Base-by-base conservation (phyloP, 2,329 filamentous ascomycete species). In the Cladosporium velox region DNA sequence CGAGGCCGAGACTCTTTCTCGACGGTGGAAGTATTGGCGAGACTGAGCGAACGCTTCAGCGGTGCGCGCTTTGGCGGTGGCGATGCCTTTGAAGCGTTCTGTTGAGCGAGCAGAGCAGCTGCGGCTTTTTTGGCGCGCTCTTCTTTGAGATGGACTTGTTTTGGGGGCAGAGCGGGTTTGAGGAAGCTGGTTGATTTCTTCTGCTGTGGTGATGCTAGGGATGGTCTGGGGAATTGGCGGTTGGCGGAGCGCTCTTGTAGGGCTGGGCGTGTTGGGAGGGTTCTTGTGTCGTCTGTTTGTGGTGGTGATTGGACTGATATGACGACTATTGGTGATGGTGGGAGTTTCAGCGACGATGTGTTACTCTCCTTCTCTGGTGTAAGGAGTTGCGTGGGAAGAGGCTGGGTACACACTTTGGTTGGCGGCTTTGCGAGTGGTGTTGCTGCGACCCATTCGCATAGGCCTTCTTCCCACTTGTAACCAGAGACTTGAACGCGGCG, bases 401-500 rank as follows among this genome's bases (percentile, higher is more conserved):
- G 1, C 6, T 32, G 28, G 21, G 1, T 1, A 15, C 1, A 2
- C 1, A n/a, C 28, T 21, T 34, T 18, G 24, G 52, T 30, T 30
- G n/a, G 28, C 18, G 52, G 15, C 32, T 58, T 58, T 12, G 44
- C 61, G 12, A 68, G 77, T 0, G 80, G 80, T 10, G 80, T 81
- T 44, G 74, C 77, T 0, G 75, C 72, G n/a, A 82, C 77, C 80
- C 80, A 82, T 67, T 82, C 80, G 28, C 79, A 78, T 41, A 82
- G 77, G 11, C 79, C 79, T 58, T 81, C 79, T 69, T 82, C 80
- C 79, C 79, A 82, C 26, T 76, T 72, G 63, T 79, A 79, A 3
- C 76, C 77, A 7, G 38, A 59, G 49, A 54, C 59, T 59, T 35
- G 41, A 21, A 15, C 68, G 26, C 59, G 63, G n/a, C 65, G 63